phyloP scores from a whole-genome alignment of 495 filamentous ascomycete genomes.

The Trichocladium antarcticum region DNA sequence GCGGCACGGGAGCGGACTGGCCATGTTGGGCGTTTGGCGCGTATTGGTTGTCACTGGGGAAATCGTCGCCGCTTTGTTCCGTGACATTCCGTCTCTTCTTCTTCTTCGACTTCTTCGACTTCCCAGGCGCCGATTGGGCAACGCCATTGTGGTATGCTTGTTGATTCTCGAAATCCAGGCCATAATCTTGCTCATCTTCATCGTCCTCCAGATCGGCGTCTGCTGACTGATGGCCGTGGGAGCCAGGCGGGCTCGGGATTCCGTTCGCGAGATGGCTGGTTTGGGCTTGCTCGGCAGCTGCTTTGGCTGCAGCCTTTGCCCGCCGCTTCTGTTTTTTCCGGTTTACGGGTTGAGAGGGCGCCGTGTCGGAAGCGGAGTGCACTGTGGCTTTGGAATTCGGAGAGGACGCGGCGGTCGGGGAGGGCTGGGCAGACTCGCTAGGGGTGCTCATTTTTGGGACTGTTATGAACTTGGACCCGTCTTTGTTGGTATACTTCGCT shows the following conservation, averaged over 20 bases:
- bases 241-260: slow-evolving; percentile 28
- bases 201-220: slow-evolving; percentile 24
- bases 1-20: slow-evolving; percentile 15
- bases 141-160: slow-evolving; percentile 10
- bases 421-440: slow-evolving; percentile 42
- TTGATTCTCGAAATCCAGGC: neutral
- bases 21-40: slow-evolving; percentile 8
- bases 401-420: slow-evolving; percentile 31
- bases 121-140: slow-evolving; percentile 10
- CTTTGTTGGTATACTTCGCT: slow-evolving; percentile 52
- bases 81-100: slow-evolving; percentile 42
- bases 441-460: slow-evolving; percentile 47
- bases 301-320: slow-evolving; percentile 64
- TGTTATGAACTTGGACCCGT: slow-evolving; percentile 57
- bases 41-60: slow-evolving; percentile 7
- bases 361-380: slow-evolving; percentile 22
- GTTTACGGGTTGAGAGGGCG: slow-evolving; percentile 49
- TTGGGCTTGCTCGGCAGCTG: slow-evolving; percentile 34
- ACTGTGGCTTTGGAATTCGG: slow-evolving; percentile 21
- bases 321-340: slow-evolving; percentile 87
- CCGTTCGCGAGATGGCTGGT: slow-evolving; percentile 29
- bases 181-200: slow-evolving; percentile 14
- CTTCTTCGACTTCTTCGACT: slow-evolving; percentile 52
- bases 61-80: slow-evolving; percentile 8
- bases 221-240: slow-evolving; percentile 20